A percentile compares a stretch with the other conserved stretches of the same genome.
phyloP scores from a whole-genome alignment of 2,329 filamentous ascomycete species.

The Mollisiaceae sp. region DNA sequence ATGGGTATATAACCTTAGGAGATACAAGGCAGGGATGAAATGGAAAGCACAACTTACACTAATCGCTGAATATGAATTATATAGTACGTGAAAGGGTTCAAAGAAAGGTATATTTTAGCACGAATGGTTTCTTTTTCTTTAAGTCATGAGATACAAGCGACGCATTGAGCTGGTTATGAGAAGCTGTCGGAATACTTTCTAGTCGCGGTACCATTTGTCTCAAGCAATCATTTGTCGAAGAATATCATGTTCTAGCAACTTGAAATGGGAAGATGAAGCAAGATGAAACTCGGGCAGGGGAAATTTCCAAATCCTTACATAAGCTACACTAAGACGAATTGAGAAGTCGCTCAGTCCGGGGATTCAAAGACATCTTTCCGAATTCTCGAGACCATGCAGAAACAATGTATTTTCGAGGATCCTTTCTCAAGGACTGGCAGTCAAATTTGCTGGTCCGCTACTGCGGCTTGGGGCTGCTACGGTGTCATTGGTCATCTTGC shows the following conservation, averaged over 20 bases:
- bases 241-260: not conserved
- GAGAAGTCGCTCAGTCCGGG: not conserved
- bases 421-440: not conserved
- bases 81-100: no score
- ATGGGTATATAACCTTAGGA: no score
- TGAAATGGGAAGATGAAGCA: not conserved
- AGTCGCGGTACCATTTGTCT: no score
- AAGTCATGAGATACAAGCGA: no score
- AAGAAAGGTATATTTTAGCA: no score
- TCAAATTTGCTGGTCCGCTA: not conserved
- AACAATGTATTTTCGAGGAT: not conserved
- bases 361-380: not conserved
- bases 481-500: not conserved
- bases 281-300: no score
- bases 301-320: not conserved
- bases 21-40: no score
- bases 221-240: not conserved
- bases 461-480: not conserved
- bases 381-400: not conserved
- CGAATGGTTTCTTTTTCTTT: no score
- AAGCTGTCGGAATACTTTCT: no score
- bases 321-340: not conserved
- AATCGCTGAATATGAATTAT: no score
- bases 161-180: no score
- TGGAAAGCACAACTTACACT: no score